A percentile compares a stretch with the other conserved stretches of the same genome.
These are phyloP conservation scores for Cercospora citrullina DNA, from an alignment of 2,329 filamentous ascomycete genomes.

Conservation along the genomic window DNA sequence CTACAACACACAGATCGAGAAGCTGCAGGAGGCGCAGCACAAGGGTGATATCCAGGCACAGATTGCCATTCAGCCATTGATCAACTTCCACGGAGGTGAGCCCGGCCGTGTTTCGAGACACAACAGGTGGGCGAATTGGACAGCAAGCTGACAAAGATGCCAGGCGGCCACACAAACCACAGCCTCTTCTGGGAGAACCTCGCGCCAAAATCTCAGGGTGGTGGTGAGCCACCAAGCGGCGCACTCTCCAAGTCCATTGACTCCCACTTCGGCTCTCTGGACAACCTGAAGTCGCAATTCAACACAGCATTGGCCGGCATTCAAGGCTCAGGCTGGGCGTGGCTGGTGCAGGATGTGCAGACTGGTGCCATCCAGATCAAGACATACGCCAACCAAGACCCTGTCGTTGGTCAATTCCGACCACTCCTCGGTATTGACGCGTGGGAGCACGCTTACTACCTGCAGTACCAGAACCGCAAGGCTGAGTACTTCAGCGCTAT, in stretches of 20 bases:
- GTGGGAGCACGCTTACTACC: conserved; percentile 95
- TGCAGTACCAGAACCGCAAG: conserved; percentile 97
- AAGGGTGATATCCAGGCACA: conserved; percentile 56
- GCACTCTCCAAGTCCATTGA: conserved; percentile 60
- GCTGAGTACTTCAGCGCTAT: conserved; percentile 91
- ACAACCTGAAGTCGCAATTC: conserved; percentile 62
- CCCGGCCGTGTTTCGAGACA: not conserved
- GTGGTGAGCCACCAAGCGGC: conserved; percentile 63
- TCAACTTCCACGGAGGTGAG: conserved; percentile 65
- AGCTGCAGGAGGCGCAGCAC: conserved; percentile 60
- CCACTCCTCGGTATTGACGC: conserved; percentile 88
- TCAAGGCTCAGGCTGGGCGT: conserved; percentile 72
- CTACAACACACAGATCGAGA: conserved; percentile 77
- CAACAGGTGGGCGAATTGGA: not conserved
- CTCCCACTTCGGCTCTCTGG: conserved; percentile 59
- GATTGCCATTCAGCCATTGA: conserved; percentile 57
- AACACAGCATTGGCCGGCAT: conserved; percentile 64
- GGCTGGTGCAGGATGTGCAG: conserved; percentile 71
- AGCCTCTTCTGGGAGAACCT: conserved; percentile 70
- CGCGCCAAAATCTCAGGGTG: conserved; percentile 65
- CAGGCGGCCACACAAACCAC: conserved; percentile 66
- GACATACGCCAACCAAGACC: conserved; percentile 84
- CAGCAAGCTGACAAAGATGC: not conserved
- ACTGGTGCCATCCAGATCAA: conserved; percentile 67
- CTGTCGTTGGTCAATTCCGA: conserved; percentile 77